Base-by-base conservation (phyloP, 2,329 filamentous ascomycete genomes). In the Sporothrix curviconia region DNA sequence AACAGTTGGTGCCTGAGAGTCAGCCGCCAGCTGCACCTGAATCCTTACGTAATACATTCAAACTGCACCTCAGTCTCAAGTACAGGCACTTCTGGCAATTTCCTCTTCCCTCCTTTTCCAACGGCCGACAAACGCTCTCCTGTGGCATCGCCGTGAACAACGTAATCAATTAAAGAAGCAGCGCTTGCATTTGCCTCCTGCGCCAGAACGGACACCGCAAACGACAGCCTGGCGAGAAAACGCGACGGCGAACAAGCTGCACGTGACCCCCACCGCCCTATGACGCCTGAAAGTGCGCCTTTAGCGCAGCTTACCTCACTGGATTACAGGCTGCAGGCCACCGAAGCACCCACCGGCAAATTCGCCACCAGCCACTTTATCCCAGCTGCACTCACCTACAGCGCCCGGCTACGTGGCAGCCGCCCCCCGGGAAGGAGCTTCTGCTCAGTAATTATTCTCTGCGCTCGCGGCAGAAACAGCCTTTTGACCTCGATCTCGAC, bases 301-400 rank as follows among this genome's bases (percentile, higher is more conserved):
- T n/a, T 12, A 36, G 4, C 34, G 30, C 19, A n/a, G 19, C 12
- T 24, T 22, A 34, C 30, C 24, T 11, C 32, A 49, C 8, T 24
- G 17, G 7, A 37, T 15, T 25, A 17, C 28, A 15, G 22, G 12
- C 22, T 11, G 17, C 53, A 55, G 15, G 19, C 53, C 28, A 36
- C 42, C 42, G 22, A 30, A 52, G 36, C 32, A 52, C n/a, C n/a
- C n/a, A n/a, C n/a, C n/a, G n/a, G n/a, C n/a, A n/a, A 40, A 52
- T 52, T 52, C 37, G 36, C 49, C 34, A 52, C 49, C n/a, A 17
- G 15, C 47, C 19, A 22, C 7, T 17, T 15, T 4, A 5, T 25
- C 22, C 17, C n/a, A 40, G 49, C 36, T 52, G 17, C 7, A 15
- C 24, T 14, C 47, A 24, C 14, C 43, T 6, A 37, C 24, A 50